A percentile compares a stretch with the other conserved stretches of the same genome.
phyloP scores from a whole-genome alignment of 1,284 basidiomycete species.

The Acaromyces ingoldii region DNA sequence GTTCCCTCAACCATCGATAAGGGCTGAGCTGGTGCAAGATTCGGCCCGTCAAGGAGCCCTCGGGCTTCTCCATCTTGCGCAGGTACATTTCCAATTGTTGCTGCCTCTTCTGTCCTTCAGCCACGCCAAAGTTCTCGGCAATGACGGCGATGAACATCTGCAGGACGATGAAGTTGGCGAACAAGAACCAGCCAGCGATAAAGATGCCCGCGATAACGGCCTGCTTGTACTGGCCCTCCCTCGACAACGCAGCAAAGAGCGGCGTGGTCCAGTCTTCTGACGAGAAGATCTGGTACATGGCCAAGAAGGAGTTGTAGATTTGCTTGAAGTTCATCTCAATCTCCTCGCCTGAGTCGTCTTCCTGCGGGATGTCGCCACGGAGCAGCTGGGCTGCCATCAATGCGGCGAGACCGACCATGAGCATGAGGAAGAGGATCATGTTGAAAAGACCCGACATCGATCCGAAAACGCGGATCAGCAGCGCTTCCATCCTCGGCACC shows the following conservation, averaged over 20 bases:
- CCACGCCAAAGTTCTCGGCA: constrained; percentile 92
- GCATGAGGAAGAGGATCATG: constrained; percentile 86
- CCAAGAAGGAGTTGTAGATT: constrained; percentile 81
- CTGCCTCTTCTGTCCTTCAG: constrained; percentile 81
- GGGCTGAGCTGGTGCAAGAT: constrained; percentile 72
- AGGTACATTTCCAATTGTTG: constrained; percentile 67
- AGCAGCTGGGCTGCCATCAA: constrained; percentile 68
- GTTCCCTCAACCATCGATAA: constrained; percentile 66
- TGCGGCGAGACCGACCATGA: constrained; percentile 82
- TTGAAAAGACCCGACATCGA: constrained; percentile 86
- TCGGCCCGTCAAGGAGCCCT: constrained; percentile 43
- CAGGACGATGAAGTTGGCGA: constrained; percentile 89
- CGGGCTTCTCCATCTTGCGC: constrained; percentile 51
- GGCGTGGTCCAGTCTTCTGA: constrained; percentile 90
- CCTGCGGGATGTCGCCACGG: constrained; percentile 68
- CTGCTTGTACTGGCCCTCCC: constrained; percentile 68
- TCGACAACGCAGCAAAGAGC: constrained; percentile 66
- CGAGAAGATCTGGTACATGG: constrained; percentile 81
- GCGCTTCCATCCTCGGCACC: constrained; percentile 68
- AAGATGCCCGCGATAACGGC: constrained; percentile 71
- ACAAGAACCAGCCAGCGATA: constrained; percentile 79
- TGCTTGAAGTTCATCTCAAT: constrained; percentile 76
- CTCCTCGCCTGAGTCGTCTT: constrained; percentile 37
- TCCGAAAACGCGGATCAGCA: constrained; percentile 68
- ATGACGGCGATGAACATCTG: constrained; percentile 99